Conservation (phyloP, 1,139 yeast species). For the Geotrichum histeridarum region DNA sequence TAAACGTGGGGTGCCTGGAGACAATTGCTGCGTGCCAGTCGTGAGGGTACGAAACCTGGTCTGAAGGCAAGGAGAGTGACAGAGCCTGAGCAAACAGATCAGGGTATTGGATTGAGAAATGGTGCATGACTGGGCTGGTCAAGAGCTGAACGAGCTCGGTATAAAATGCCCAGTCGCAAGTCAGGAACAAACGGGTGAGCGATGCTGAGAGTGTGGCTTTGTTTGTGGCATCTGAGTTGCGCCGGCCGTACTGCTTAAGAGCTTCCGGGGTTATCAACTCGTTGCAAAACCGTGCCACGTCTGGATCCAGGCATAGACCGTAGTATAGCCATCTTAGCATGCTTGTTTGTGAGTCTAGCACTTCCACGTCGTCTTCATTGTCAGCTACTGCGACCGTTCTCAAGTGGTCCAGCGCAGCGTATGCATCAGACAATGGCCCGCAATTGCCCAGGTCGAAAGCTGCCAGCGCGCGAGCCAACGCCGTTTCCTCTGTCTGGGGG, state of each 20-base stretch:
- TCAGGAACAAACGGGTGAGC: not conserved
- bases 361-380: not conserved
- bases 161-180: too few species aligned
- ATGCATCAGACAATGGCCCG: not conserved
- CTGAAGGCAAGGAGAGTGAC: not conserved
- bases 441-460: constrained; percentile 1
- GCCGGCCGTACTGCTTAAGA: not conserved
- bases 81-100: too few species aligned
- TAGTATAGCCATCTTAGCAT: constrained; percentile 17
- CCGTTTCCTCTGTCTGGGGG: not conserved
- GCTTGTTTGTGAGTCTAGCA: not conserved
- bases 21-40: not conserved
- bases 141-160: too few species aligned
- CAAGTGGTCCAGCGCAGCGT: not conserved
- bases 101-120: too few species aligned
- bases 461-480: not conserved
- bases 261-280: not conserved
- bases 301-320: constrained; percentile 20
- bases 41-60: not conserved
- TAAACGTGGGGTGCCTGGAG: not conserved
- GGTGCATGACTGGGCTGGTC: too few species aligned
- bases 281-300: not conserved
- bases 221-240: not conserved
- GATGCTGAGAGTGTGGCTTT: not conserved
- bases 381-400: not conserved